Conservation (phyloP, 1,139 yeast genomes). For the Pichia kudriavzevii region DNA sequence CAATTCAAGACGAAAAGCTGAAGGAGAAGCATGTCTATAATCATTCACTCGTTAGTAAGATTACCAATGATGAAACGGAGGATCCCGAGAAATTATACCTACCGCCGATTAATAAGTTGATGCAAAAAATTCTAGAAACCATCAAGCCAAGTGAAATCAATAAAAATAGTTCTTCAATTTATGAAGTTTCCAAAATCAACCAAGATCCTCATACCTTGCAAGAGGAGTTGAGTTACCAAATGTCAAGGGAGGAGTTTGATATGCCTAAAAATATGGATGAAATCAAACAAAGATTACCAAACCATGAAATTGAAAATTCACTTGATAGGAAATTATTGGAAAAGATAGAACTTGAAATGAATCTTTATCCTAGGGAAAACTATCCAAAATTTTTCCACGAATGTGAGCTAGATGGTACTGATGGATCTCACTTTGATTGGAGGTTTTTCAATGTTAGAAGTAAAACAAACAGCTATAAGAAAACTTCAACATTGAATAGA, state of each 20-base stretch:
- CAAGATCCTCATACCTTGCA: not conserved
- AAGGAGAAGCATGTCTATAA: no score
- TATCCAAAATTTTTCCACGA: slow-evolving; percentile 30
- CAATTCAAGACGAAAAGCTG: slow-evolving; percentile 1
- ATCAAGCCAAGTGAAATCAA: slow-evolving; percentile 4
- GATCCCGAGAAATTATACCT: no score
- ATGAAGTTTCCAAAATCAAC: slow-evolving; percentile 7
- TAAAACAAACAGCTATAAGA: slow-evolving; percentile 30
- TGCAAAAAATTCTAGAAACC: not conserved
- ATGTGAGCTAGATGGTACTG: slow-evolving; percentile 23
- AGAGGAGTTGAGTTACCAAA: not conserved
- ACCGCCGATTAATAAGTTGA: slow-evolving; percentile 2
- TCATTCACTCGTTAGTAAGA: no score
- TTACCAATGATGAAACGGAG: no score
- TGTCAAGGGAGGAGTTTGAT: slow-evolving; percentile 1
- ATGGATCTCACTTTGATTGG: slow-evolving; percentile 32
- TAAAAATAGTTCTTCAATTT: slow-evolving; percentile 1
- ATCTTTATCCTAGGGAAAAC: slow-evolving; percentile 4
- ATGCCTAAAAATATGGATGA: slow-evolving; percentile 1
- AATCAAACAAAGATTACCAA: not conserved
- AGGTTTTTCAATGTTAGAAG: slow-evolving; percentile 35
- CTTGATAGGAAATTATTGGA: slow-evolving; percentile 16
- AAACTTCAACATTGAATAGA: slow-evolving; percentile 35
- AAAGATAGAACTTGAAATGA: slow-evolving; percentile 8
- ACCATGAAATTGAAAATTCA: slow-evolving; percentile 3